Conservation (phyloP, 2,329 filamentous ascomycete species). For the Xylariaceae sp. region DNA sequence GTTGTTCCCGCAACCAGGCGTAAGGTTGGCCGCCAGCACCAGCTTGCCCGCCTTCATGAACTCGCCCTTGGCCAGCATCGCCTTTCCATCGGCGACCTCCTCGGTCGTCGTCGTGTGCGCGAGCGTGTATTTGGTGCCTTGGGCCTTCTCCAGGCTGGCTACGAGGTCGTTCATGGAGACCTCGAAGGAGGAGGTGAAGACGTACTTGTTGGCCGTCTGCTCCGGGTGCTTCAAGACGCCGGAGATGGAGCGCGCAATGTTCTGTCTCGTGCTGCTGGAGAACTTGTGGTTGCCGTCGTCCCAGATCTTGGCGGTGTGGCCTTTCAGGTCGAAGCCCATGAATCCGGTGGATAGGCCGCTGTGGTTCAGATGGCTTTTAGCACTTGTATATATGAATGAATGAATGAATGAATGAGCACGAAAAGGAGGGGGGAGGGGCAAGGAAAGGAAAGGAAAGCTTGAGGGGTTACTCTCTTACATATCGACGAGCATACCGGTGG, state of each 20-base stretch:
- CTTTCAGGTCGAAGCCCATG: background rate
- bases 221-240: background rate
- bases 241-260: background rate
- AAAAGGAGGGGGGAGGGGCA: background rate
- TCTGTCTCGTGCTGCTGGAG: background rate
- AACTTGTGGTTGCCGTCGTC: constrained; percentile 2
- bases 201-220: background rate
- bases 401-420: too few relatives aligned
- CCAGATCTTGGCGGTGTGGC: background rate
- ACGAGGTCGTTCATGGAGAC: background rate
- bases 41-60: background rate
- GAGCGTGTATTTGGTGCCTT: background rate
- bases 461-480: background rate
- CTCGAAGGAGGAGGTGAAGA: background rate
- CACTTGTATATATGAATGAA: background rate
- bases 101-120: background rate
- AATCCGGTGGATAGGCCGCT: background rate
- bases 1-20: background rate
- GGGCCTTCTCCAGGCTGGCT: background rate
- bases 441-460: too few relatives aligned
- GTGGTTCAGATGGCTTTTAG: background rate
- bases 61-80: background rate
- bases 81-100: background rate
- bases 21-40: background rate
- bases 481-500: background rate